Percentiles rank a stretch among this genome's conserved stretches.
These are phyloP conservation scores for Oryza meridionalis DNA, from an alignment of 176 grass and related monocot genomes.

Conservation along the genomic window DNA sequence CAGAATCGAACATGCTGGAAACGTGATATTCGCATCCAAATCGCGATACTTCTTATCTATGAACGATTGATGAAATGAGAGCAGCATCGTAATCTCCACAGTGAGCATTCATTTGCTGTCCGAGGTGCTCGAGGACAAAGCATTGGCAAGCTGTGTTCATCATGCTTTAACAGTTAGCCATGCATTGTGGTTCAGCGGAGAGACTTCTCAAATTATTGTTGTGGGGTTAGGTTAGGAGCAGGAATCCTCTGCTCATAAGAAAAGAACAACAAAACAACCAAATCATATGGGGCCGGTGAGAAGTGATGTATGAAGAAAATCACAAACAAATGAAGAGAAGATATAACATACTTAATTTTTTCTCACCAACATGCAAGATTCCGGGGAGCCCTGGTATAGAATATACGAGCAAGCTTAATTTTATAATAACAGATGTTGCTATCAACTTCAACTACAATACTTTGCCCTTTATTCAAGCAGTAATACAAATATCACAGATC, in stretches of 20 bases:
- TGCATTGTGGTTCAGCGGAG: not conserved
- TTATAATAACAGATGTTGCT: not conserved
- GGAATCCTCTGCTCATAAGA: constrained; percentile 18
- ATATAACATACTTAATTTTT: not conserved
- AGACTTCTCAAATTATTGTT: not conserved
- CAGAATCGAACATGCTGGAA: not conserved
- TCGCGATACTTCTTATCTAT: not conserved
- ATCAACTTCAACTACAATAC: not conserved
- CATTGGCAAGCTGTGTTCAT: not conserved
- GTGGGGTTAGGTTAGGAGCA: not conserved
- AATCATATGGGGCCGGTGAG: not conserved
- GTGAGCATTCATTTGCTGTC: not conserved
- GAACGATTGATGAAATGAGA: not conserved
- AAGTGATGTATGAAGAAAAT: not conserved
- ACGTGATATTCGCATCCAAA: not conserved
- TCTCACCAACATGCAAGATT: not conserved
- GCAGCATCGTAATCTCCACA: not conserved
- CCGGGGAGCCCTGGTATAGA: not conserved
- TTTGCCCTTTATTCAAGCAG: not conserved
- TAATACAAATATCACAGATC: not conserved
- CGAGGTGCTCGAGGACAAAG: not conserved
- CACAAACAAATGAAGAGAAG: not conserved
- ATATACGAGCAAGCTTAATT: not conserved
- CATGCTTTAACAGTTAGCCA: not conserved
- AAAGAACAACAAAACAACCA: not conserved